Evolutionary conservation across 176 grass and related monocot genomes (phyloP), one percentile per base, ranked within the genome.

Genomic region (Paspalum vaginatum): DNA sequence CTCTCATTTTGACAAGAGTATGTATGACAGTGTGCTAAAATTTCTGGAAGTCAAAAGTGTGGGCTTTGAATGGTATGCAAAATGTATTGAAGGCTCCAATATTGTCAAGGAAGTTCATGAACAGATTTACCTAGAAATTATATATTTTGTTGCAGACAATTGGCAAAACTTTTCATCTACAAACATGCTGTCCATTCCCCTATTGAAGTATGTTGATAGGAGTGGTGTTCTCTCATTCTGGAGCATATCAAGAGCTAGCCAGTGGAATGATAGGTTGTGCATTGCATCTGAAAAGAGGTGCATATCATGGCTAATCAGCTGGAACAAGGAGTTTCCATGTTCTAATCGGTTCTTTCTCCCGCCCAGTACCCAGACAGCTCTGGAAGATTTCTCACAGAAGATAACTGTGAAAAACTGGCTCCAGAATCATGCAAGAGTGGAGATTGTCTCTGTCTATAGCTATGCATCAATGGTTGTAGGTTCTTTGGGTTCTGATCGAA

Each of bases 51-150:
- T 97, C 20, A 61, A 65, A 32, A 77, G 46, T 7, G 87, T 97
- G 51, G 43, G 44, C 12, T 10, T 20, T 55, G 59, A 73, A 27
- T 97, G 93, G 93, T 97, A 97, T 50, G 88, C 38, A 0, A 93
- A 91, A 48, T 97, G 88, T 55, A 97, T 97, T 13, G 76, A 72
- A 75, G 80, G 90, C 8, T 91, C 75, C 2, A 74, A 88, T 80
- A 77, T 93, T 80, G 61, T 84, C 14, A 91, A 79, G 25, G 71
- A 84, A 61, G 66, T 78, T 32, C 0, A 59, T 4, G 93, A 97
- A 47, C 40, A 75, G 26, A 41, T 97, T 27, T 97, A 97, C 43
- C 9, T 97, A 17, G 69, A 86, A 22, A 78, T 97, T 45, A 16
- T 97, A 40, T 72, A 38, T 62, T 97, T 93, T 65, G 18, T 97